These are phyloP conservation scores for Escovopsis sp. DNA, from an alignment of 2,329 filamentous ascomycete genomes.

Conservation along the genomic window DNA sequence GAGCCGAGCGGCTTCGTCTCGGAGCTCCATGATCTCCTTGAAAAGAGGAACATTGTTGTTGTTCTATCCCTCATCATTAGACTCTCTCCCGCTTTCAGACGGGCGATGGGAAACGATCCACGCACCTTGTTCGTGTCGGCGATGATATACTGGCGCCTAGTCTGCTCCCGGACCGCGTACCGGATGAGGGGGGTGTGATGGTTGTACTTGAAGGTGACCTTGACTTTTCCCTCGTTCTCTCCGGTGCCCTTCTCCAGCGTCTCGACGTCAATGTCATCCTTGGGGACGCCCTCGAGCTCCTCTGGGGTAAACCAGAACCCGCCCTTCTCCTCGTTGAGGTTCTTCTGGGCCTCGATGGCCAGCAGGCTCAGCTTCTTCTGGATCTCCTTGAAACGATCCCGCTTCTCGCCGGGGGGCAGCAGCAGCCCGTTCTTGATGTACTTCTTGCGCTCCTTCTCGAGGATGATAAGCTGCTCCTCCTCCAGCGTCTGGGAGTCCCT, in stretches of 20 bases:
- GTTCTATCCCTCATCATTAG: slow-evolving; percentile 23
- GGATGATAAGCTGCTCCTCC: slow-evolving; percentile 52
- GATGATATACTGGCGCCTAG: slow-evolving; percentile 53
- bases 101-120: neutral
- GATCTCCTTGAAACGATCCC: slow-evolving; percentile 75
- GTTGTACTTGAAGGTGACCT: slow-evolving; percentile 70
- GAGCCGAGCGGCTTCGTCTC: slow-evolving; percentile 64
- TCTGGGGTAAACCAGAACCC: slow-evolving; percentile 63
- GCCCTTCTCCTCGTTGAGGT: slow-evolving; percentile 71
- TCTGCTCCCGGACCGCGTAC: slow-evolving; percentile 57
- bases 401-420: slow-evolving; percentile 51
- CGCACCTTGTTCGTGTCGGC: slow-evolving; percentile 64
- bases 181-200: slow-evolving; percentile 67
- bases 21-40: slow-evolving; percentile 57
- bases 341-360: slow-evolving; percentile 63
- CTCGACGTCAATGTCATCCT: slow-evolving; percentile 50
- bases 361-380: slow-evolving; percentile 66
- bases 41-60: slow-evolving; percentile 61
- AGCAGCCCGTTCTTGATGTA: slow-evolving; percentile 66
- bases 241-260: slow-evolving; percentile 56
- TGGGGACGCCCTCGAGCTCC: slow-evolving; percentile 61
- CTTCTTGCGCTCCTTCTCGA: slow-evolving; percentile 64
- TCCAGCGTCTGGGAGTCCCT: slow-evolving; percentile 43
- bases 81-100: too few relatives aligned
- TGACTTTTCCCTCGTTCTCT: slow-evolving; percentile 59